These are phyloP conservation scores for Kluyveromyces sp. DNA, from an alignment of 1,139 yeast genomes.

Conservation along the genomic window DNA sequence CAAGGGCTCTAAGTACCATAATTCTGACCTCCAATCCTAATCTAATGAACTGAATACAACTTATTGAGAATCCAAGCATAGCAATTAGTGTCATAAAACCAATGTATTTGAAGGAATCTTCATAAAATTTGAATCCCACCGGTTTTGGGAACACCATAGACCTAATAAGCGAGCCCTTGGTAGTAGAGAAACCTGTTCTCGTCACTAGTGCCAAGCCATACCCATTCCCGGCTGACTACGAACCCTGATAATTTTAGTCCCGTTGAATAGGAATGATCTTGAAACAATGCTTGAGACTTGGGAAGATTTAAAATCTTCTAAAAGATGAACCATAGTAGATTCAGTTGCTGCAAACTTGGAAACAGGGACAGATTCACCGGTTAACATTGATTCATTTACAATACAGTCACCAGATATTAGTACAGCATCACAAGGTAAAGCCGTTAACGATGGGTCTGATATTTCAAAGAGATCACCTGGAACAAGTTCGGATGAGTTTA, in stretches of 20 bases:
- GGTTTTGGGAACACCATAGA: conserved; percentile 97
- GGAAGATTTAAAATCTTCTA: conserved; percentile 43
- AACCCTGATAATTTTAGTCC: conserved; percentile 81
- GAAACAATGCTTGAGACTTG: conserved; percentile 61
- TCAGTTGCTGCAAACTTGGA: conserved; percentile 64
- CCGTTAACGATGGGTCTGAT: conserved; percentile 67
- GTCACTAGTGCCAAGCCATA: conserved; percentile 78
- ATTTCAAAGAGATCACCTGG: conserved; percentile 95
- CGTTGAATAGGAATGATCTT: conserved; percentile 72
- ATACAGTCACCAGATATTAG: conserved; percentile 87
- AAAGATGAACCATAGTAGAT: conserved; percentile 50
- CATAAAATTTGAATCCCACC: conserved; percentile 83
- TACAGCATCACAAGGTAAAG: conserved; percentile 85
- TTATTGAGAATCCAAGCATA: conserved; percentile 69
- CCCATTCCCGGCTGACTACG: conserved; percentile 47
- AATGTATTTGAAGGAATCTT: conserved; percentile 90
- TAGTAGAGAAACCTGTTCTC: conserved; percentile 88
- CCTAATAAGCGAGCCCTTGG: conserved; percentile 90
- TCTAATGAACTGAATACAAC: conserved; percentile 74
- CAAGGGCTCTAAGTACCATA: conserved; percentile 83
- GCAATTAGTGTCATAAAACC: conserved; percentile 93
- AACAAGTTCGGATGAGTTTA: conserved; percentile 72
- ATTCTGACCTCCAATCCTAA: conserved; percentile 61
- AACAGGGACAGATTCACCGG: conserved; percentile 97
- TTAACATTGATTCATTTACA: conserved; percentile 89